These are phyloP conservation scores for Spizellomyces punctatus DNA, from an alignment of 192 early-diverging fungal genomes.

Conservation along the genomic window DNA sequence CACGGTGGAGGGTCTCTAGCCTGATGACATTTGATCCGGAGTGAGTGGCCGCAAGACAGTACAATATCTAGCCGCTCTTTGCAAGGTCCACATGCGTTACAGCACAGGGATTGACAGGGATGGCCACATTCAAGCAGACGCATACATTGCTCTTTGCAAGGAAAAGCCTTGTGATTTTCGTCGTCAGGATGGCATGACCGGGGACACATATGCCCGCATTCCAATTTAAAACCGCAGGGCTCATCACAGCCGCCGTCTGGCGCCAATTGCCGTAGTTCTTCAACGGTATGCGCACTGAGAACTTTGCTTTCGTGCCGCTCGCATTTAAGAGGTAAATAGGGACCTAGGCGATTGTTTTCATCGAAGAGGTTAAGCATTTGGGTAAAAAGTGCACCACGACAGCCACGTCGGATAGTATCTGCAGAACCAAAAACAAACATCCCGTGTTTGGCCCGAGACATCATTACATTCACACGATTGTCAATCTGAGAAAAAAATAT, in stretches of 20 bases:
- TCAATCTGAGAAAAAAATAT: not conserved
- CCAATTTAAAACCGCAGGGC: constrained; percentile 43
- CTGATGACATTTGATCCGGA: not conserved
- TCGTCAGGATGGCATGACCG: constrained; percentile 48
- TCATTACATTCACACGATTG: constrained; percentile 60
- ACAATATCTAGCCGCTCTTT: constrained; percentile 5
- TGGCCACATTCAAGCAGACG: constrained; percentile 47
- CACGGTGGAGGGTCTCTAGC: constrained; percentile 6
- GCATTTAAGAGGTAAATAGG: constrained; percentile 51
- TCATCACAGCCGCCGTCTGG: constrained; percentile 58
- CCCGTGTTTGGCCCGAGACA: constrained; percentile 62
- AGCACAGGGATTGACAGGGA: constrained; percentile 48
- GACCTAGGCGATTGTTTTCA: constrained; percentile 2
- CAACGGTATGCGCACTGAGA: constrained; percentile 28
- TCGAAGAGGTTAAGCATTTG: constrained; percentile 25
- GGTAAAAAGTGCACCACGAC: not conserved
- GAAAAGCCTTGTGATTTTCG: constrained; percentile 40
- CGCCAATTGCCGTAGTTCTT: constrained; percentile 35
- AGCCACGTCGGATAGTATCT: not conserved
- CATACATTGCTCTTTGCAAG: constrained; percentile 48
- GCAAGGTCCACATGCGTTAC: constrained; percentile 50
- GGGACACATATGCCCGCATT: constrained; percentile 60
- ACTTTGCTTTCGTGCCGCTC: constrained; percentile 45
- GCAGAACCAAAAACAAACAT: constrained; percentile 61
- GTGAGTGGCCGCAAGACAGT: constrained; percentile 37